phyloP scores from a whole-genome alignment of 2,329 filamentous ascomycete genomes.

The Hypoxylon sp. region DNA sequence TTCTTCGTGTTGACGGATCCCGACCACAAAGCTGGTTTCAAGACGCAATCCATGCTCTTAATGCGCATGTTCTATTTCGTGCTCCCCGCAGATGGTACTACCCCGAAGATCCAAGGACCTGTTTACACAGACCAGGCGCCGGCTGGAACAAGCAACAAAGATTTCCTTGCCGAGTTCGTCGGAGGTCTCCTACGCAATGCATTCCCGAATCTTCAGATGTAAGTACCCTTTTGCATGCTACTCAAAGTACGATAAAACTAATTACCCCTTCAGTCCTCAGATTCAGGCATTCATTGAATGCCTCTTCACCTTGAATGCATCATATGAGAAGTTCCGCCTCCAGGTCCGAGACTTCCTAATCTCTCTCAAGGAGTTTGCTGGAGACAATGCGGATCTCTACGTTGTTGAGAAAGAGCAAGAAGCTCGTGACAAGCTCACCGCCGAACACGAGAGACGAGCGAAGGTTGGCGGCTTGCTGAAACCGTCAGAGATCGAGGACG shows the following conservation, averaged over 20 bases:
- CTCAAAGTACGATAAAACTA: conserved; percentile 52
- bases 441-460: conserved; percentile 90
- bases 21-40: conserved; percentile 99
- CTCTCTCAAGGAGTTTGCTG: conserved; percentile 95
- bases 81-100: conserved; percentile 75
- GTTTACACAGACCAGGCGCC: conserved; percentile 92
- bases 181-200: conserved; percentile 87
- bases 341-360: conserved; percentile 97
- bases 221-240: conserved; percentile 59
- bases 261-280: conserved; percentile 74
- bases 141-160: conserved; percentile 86
- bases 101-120: conserved; percentile 90
- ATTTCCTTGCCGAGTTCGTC: conserved; percentile 92
- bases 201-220: conserved; percentile 93
- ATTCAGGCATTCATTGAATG: conserved; percentile 92
- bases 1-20: conserved; percentile 98
- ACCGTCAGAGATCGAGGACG: conserved; percentile 95
- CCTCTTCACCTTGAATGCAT: conserved; percentile 88
- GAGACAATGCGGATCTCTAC: conserved; percentile 94
- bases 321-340: conserved; percentile 94
- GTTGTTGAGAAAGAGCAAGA: conserved; percentile 95
- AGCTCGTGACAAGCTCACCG: conserved; percentile 84
- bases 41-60: conserved; percentile 93
- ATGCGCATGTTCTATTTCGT: conserved; percentile 98
- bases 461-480: conserved; percentile 97